Base-by-base conservation (phyloP, 805 yeast genomes). In the Candida pseudofarinosa region DNA sequence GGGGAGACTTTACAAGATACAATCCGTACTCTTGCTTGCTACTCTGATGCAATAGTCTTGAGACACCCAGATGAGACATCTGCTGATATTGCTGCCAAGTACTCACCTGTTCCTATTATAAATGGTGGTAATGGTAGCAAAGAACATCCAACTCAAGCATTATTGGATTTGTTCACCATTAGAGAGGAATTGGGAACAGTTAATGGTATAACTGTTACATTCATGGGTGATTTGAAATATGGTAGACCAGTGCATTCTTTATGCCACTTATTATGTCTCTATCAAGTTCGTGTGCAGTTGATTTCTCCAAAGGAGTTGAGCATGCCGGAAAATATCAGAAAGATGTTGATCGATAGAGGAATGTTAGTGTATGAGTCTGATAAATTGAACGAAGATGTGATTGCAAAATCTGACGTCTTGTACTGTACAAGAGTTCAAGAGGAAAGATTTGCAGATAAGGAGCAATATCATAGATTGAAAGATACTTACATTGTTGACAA, bases 121-220 rank as follows among this genome's bases (percentile, higher is more conserved):
- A 93, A 93, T 61, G 99, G 96, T 61, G 99, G 99, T 60, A 93
- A 93, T 64, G 99, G 99, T 32, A 76, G 97, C 41, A 83, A 88
- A 67, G 99, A 93, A 74, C 99, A 93, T 68, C 99, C 99, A 58
- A 87, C 98, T 18, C 99, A 93, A 72, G 99, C 99, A 2, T 87
- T 93, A 74, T 76, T 95, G 60, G 99, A 93, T 65, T 74, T 93
- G 67, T 93, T 91, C 79, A 93, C 99, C 41, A 93, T 93, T 57
- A 88, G 99, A 73, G 99, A 93, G 70, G 99, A 93, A 73, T 76
- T 93, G 51, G 99, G 99, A 63, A 88, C 98, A 46, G 97, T 95
- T 42, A 93, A 93, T 65, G 97, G 98, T 63, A 85, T 95, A 60
- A 89, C 97, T 31, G 93, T 93, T 51, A 93, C 99, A 3, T 93